Evolutionary conservation across 495 filamentous ascomycete species (phyloP).

Genomic region (Chaetomium fimeti): DNA sequence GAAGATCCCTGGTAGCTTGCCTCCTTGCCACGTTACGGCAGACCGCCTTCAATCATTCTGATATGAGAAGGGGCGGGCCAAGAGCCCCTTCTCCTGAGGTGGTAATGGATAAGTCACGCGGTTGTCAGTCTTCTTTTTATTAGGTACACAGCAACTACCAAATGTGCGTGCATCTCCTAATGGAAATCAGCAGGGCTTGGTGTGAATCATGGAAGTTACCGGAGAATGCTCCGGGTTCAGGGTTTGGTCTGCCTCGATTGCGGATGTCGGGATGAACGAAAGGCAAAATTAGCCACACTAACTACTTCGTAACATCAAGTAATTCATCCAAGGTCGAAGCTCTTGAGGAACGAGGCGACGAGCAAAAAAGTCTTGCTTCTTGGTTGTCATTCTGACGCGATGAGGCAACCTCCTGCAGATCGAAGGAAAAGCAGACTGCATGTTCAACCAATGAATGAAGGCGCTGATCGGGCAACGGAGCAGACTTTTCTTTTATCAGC

Average conservation of each 20-base stretch:
- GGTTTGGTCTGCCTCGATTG: conserved; percentile 15
- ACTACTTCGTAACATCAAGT: no score
- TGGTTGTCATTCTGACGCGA: conserved; percentile 10
- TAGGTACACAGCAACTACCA: no score
- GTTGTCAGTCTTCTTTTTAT: neutral
- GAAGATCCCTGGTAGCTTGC: neutral
- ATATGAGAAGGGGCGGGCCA: neutral
- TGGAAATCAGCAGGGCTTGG: neutral
- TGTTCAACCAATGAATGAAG: neutral
- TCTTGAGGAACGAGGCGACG: neutral
- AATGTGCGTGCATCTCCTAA: no score
- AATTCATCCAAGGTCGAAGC: no score
- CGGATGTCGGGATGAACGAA: neutral
- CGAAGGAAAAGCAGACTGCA: neutral
- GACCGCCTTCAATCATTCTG: conserved; percentile 1
- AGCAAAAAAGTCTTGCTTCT: neutral
- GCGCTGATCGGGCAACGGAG: neutral
- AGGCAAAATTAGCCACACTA: neutral
- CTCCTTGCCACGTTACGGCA: neutral
- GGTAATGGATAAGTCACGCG: conserved; percentile 8
- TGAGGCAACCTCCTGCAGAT: neutral
- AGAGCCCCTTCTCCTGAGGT: neutral
- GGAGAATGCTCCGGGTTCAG: conserved; percentile 16
- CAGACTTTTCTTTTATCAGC: neutral
- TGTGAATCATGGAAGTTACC: neutral